Evolutionary conservation across 371 early-diverging fungal species (phyloP).

Genomic region (Batkoa obscura): DNA sequence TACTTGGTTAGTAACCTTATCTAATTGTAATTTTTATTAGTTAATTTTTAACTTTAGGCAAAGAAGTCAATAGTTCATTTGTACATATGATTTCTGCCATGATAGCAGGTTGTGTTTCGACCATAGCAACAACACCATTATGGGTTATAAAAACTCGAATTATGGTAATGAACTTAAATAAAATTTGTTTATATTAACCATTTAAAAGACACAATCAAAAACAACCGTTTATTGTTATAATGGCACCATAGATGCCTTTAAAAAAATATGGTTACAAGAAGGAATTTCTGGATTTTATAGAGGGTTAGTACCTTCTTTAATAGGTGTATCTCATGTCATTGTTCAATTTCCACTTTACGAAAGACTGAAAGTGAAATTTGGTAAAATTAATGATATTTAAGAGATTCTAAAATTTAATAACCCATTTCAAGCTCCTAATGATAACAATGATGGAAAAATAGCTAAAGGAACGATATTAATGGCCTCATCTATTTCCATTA

Average conservation of each 20-base stretch:
- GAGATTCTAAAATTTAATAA: not conserved
- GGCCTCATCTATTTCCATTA: conserved; percentile 68
- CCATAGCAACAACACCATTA: conserved; percentile 65
- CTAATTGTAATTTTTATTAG: too few relatives aligned
- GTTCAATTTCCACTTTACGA: conserved; percentile 94
- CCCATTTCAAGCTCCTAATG: not conserved
- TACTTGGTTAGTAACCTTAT: too few relatives aligned
- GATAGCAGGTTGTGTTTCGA: conserved; percentile 65
- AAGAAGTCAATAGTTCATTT: conserved; percentile 13
- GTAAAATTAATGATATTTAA: conserved; percentile 15
- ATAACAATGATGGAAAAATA: conserved; percentile 4
- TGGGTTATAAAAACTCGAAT: conserved; percentile 89
- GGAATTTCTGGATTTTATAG: conserved; percentile 65
- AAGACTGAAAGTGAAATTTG: conserved; percentile 43
- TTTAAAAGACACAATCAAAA: not conserved
- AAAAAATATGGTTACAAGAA: conserved; percentile 41
- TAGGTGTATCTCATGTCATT: conserved; percentile 85
- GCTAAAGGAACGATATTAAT: conserved; percentile 39
- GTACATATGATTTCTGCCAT: conserved; percentile 73
- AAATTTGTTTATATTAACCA: conserved; percentile 34
- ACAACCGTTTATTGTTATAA: conserved; percentile 35
- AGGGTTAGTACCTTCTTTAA: conserved; percentile 71
- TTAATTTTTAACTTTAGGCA: too few relatives aligned
- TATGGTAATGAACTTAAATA: conserved; percentile 31
- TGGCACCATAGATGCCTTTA: conserved; percentile 49